A percentile compares a stretch with the other conserved stretches of the same genome.
These are phyloP conservation scores for Plantago coronopus DNA, from an alignment of 305 asterid species.

Conservation along the genomic window DNA sequence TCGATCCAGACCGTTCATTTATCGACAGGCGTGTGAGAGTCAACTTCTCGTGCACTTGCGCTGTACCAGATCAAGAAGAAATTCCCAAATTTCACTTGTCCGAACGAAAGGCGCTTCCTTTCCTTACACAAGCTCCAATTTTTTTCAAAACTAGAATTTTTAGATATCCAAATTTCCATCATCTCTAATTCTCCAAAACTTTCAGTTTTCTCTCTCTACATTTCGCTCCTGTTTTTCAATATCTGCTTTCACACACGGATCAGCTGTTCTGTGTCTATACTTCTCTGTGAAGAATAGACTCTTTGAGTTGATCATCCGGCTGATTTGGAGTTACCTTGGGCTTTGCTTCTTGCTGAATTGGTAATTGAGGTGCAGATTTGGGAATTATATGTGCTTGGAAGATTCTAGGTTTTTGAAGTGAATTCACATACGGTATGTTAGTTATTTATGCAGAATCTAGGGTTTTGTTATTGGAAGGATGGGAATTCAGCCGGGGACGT, in stretches of 20 bases:
- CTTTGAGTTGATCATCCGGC: constrained; percentile 28
- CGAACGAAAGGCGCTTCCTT: constrained; percentile 24
- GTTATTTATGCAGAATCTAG: constrained; percentile 31
- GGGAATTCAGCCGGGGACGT: constrained; percentile 27
- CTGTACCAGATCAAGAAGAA: background rate
- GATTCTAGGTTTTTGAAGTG: constrained; percentile 12
- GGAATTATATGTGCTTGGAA: constrained; percentile 16
- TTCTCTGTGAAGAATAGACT: background rate
- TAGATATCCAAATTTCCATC: background rate
- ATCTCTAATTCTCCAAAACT: too few relatives aligned
- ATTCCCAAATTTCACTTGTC: constrained; percentile 22
- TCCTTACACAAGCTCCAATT: constrained; percentile 23
- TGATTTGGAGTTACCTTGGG: constrained; percentile 23
- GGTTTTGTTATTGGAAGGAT: constrained; percentile 29
- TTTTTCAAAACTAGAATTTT: constrained; percentile 9
- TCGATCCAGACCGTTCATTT: constrained; percentile 27
- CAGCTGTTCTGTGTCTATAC: constrained; percentile 14
- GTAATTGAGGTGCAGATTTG: constrained; percentile 25
- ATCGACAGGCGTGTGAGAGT: background rate
- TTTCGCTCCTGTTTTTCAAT: background rate
- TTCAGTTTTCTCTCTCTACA: background rate
- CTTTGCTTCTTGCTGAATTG: constrained; percentile 6
- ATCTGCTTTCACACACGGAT: constrained; percentile 19
- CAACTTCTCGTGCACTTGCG: background rate
- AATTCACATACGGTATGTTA: constrained; percentile 15